Conservation (phyloP, 2,329 filamentous ascomycete species). For the Alternaria solani region DNA sequence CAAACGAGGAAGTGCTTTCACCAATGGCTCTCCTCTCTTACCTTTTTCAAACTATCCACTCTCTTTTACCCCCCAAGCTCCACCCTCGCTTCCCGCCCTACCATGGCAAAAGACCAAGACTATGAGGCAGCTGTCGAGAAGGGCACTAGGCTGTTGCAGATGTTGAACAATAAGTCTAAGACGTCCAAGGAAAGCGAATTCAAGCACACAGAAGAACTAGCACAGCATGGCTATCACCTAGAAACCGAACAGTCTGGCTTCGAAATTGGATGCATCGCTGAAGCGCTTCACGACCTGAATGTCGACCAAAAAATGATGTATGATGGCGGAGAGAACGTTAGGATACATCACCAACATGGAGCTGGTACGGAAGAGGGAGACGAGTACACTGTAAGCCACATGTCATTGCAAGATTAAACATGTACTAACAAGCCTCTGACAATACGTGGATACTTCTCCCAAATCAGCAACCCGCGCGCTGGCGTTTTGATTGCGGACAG, state of each 20-base stretch:
- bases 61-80: neutral
- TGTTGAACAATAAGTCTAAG: neutral
- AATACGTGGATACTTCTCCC: neutral
- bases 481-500: neutral
- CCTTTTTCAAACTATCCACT: neutral
- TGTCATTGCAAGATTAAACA: fast-evolving
- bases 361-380: neutral
- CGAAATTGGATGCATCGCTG: neutral
- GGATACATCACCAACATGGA: neutral
- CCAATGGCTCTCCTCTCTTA: neutral
- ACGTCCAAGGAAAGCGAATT: neutral
- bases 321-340: neutral
- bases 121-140: slow-evolving; percentile 4
- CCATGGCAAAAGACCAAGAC: neutral
- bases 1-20: neutral
- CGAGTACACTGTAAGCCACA: neutral
- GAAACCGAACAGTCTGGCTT: neutral
- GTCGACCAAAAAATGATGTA: neutral
- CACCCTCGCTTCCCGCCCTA: no score
- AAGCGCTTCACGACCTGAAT: neutral
- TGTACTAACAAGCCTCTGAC: neutral
- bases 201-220: neutral
- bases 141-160: neutral
- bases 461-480: neutral
- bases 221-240: neutral